Base-by-base conservation (phyloP, 495 filamentous ascomycete species). In the Hypoxylon lienhwacheense region DNA sequence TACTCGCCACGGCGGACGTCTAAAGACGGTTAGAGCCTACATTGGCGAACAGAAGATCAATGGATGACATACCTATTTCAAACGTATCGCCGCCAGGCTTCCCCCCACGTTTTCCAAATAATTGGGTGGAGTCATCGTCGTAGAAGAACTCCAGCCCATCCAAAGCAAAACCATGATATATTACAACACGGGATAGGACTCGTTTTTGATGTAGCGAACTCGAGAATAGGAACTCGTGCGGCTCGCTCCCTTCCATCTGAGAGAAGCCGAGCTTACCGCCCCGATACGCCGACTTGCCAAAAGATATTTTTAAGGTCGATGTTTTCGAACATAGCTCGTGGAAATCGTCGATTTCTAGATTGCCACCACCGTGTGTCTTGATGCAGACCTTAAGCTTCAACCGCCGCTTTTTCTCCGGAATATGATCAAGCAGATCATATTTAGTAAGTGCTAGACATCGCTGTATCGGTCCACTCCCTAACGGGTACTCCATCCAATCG, bases 101-200 rank as follows among this genome's bases (percentile, higher is more conserved):
- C 1, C 88, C 90, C 5, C 87, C 89, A 53, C 80, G 77, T 55
- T 90, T 91, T 16, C 93, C 93, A 74, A 98, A 96, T 10, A 98
- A 72, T 68, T 98, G 92, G 48, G 79, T 87, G 2, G 87, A 87
- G 19, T 77, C 77, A 68, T 97, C 91, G 53, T 97, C 93, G 63
- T 96, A 98, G 52, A 86, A 79, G 66, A 98, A 97, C 64, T 97
- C 93, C 7, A 98, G 58, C 0, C 93, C 93, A 66, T 95, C 89
- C 39, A 97, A 54, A 5, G 88, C 85, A 49, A 73, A 71, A 0
- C 88, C 90, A 60, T 91, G 86, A 57, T 90, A 96, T 5, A 97
- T 73, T 31, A 82, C 81, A 39, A 97, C 80, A 5, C 80, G 81
- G 0, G 80, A 85, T 53, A 97, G 73, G 24, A 97, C 78, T 55